A percentile compares a stretch with the other conserved stretches of the same genome.
phyloP scores from a whole-genome alignment of 1,284 basidiomycete species.

The Pseudozyma sp. region DNA sequence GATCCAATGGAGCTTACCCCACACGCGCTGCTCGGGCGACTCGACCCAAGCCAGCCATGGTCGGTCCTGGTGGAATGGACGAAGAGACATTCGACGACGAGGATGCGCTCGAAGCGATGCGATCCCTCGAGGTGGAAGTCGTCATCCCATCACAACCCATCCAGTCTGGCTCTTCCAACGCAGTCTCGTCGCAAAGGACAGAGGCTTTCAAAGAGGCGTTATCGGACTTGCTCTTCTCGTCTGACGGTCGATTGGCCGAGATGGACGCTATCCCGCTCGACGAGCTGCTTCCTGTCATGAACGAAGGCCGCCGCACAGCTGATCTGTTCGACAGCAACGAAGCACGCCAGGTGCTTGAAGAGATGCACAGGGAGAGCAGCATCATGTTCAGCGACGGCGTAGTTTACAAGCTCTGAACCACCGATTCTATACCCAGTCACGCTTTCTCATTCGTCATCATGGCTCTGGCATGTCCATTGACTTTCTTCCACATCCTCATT shows the following conservation, averaged over 20 bases:
- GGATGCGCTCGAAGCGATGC: constrained; percentile 55
- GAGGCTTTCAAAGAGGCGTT: constrained; percentile 73
- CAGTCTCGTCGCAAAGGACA: constrained; percentile 32
- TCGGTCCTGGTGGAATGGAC: constrained; percentile 43
- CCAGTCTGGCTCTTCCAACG: constrained; percentile 11
- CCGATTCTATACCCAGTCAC: constrained; percentile 18
- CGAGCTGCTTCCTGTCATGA: constrained; percentile 81
- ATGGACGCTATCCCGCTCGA: constrained; percentile 77
- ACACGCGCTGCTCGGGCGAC: constrained; percentile 50
- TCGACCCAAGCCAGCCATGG: constrained; percentile 23
- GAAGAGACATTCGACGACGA: constrained; percentile 48
- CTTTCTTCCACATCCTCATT: neutral
- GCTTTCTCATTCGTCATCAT: too few relatives aligned
- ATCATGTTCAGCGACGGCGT: constrained; percentile 76
- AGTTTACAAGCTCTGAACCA: constrained; percentile 45
- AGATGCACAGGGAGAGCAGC: constrained; percentile 85
- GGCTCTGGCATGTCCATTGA: too few relatives aligned
- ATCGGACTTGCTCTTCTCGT: constrained; percentile 74
- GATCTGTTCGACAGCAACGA: constrained; percentile 83
- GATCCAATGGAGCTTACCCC: constrained; percentile 53
- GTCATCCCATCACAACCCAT: constrained; percentile 28
- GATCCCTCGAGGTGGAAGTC: constrained; percentile 48
- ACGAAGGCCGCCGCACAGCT: constrained; percentile 79
- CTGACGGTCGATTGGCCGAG: constrained; percentile 71
- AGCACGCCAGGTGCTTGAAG: constrained; percentile 73